A percentile compares a stretch with the other conserved stretches of the same genome.
These are phyloP conservation scores for Neopestalotiopsis sp. DNA, from an alignment of 2,329 filamentous ascomycete genomes.

Conservation along the genomic window DNA sequence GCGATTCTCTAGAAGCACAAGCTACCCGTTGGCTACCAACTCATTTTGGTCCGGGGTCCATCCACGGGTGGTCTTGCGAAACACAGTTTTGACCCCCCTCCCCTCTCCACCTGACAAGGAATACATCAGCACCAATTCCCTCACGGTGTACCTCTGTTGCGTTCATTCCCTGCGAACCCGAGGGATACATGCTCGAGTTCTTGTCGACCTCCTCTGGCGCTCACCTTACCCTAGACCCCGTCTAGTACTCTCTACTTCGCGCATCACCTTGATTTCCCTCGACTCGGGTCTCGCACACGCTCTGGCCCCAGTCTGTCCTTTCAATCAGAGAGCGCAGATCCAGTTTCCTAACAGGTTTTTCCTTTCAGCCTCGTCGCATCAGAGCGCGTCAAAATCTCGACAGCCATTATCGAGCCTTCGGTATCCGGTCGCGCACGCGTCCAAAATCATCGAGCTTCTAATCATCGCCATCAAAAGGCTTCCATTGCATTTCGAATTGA, in stretches of 20 bases:
- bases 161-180: conserved; percentile 15
- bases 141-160: conserved; percentile 13
- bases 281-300: conserved; percentile 7
- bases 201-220: conserved; percentile 5
- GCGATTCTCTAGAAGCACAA: conserved; percentile 1
- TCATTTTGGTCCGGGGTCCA: neutral
- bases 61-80: conserved; percentile 12
- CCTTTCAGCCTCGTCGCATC: conserved; percentile 11
- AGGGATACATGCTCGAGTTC: conserved; percentile 13
- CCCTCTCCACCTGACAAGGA: conserved; percentile 11
- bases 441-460: neutral
- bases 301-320: neutral
- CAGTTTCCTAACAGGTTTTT: conserved; percentile 1
- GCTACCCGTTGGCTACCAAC: conserved; percentile 12
- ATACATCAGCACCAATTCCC: conserved; percentile 16
- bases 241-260: conserved; percentile 11
- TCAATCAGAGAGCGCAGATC: neutral
- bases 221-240: conserved; percentile 15
- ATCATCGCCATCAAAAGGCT: neutral
- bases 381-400: conserved; percentile 14
- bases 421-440: neutral
- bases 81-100: conserved; percentile 8
- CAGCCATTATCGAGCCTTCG: neutral
- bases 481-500: neutral
- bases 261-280: neutral